Base-by-base conservation (phyloP, 208 protist species). In the Herpetomonas muscarum region DNA sequence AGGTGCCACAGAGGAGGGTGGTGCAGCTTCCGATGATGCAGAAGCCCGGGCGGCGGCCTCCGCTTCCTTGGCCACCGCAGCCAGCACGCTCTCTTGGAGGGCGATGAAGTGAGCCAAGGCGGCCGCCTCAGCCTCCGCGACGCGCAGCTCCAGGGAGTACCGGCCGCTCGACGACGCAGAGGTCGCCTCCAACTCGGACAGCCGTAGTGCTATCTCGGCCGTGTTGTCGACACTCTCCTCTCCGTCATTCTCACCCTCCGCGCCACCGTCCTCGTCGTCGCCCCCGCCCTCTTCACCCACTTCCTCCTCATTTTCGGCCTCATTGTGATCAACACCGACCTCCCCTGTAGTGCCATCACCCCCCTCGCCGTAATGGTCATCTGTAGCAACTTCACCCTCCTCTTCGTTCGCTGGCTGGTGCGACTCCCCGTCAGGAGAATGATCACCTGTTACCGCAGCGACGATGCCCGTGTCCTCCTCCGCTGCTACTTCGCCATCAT, bases 151-250 rank as follows among this genome's bases (percentile, higher is more conserved):
- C 46, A 84, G 76, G 9, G 30, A 15, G 22, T 79, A 52, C 21
- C 63, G 62, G 0, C 46, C 56, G 1, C 9, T 44, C 5, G 55
- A 56, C 29, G 67, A 55, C 32, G 53, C 32, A 25, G 68, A 57
- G 26, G 64, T 42, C 12, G 69, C 52, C 48, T 84, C 74, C 58
- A 76, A 29, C 28, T 80, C 79, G 1, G 76, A 74, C 1, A 86
- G 64, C 15, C 76, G 83, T 19, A 68, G 59, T 2, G 78, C 50
- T 7, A 82, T 55, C 1, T 62, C 55, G n/a, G 36, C 48, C 48
- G 68, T 72, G 47, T 70, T 65, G 1, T 77, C 74, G 0, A 50
- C 58, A n/a, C 55, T 56, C 28, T 58, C 57, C 1, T 32, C 36
- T 5, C 72, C 68, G 1, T 67, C 65, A 7, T 68, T 65, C 6